Percentiles rank a stretch among this genome's conserved stretches.
These are phyloP conservation scores for Microbotryum silenes-acaulis DNA, from an alignment of 1,284 basidiomycete genomes.

Conservation along the genomic window DNA sequence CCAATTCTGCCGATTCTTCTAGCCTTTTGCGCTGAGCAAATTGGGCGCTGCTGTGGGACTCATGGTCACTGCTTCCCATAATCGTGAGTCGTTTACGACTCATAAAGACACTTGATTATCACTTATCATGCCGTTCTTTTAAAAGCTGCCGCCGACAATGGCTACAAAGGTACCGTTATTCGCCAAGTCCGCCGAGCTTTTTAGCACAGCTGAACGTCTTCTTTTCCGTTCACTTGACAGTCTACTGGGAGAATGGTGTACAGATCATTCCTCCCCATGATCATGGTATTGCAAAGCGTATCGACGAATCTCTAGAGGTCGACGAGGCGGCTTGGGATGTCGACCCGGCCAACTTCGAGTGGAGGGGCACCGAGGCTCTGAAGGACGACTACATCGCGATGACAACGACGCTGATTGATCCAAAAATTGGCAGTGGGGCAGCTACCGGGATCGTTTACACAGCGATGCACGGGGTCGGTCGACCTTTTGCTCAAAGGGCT, in stretches of 20 bases:
- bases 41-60: constrained; percentile 66
- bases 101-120: constrained; percentile 33
- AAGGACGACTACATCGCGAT: constrained; percentile 48
- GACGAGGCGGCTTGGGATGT: constrained; percentile 46
- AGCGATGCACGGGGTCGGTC: constrained; percentile 76
- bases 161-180: constrained; percentile 55
- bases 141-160: constrained; percentile 60
- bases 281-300: constrained; percentile 58
- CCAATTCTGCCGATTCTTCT: not conserved
- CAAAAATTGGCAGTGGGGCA: constrained; percentile 11
- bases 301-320: constrained; percentile 56
- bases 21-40: constrained; percentile 64
- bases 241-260: constrained; percentile 35
- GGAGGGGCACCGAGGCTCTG: constrained; percentile 52
- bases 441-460: constrained; percentile 60
- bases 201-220: not conserved
- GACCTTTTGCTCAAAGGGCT: constrained; percentile 53
- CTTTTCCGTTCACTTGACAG: not conserved
- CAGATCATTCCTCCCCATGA: constrained; percentile 78
- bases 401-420: not conserved
- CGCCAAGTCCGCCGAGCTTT: not conserved
- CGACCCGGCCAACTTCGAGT: constrained; percentile 33
- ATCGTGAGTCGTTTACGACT: constrained; percentile 7
- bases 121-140: not conserved
- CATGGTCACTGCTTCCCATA: constrained; percentile 59